phyloP scores from a whole-genome alignment of 1,284 basidiomycete genomes.

The Ganoderma meredithae region DNA sequence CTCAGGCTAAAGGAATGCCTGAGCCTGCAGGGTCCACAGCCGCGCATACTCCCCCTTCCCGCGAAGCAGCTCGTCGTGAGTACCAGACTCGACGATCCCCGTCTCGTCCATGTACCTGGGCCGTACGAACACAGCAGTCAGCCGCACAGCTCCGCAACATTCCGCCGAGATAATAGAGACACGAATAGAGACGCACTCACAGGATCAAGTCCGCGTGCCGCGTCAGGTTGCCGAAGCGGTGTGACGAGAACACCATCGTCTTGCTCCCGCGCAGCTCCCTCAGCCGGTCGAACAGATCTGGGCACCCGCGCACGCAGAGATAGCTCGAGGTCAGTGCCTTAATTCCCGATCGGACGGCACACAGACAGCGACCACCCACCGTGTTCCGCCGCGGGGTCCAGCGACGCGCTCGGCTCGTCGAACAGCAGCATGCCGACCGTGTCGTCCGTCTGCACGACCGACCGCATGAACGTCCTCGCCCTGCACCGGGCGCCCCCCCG shows the following conservation, averaged over 20 bases:
- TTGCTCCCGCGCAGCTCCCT: conserved; percentile 59
- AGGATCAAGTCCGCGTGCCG: conserved; percentile 69
- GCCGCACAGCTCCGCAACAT: background rate
- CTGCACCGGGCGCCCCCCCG: conserved; percentile 50
- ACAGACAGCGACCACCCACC: conserved; percentile 44
- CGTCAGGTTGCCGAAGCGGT: conserved; percentile 73
- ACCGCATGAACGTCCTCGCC: conserved; percentile 81
- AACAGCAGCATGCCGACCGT: conserved; percentile 72
- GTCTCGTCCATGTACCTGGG: conserved; percentile 68
- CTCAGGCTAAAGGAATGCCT: conserved; percentile 49
- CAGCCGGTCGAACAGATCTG: conserved; percentile 67
- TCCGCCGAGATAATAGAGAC: background rate
- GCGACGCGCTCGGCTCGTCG: conserved; percentile 79
- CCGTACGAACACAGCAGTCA: background rate
- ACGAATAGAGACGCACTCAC: conserved; percentile 43
- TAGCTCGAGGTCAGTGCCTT: background rate
- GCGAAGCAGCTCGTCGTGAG: conserved; percentile 56
- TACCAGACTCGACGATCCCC: conserved; percentile 57
- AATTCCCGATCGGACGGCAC: too few species aligned
- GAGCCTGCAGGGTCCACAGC: conserved; percentile 61
- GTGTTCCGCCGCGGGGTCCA: conserved; percentile 79
- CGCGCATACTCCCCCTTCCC: conserved; percentile 58
- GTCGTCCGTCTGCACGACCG: conserved; percentile 57
- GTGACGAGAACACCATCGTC: conserved; percentile 74
- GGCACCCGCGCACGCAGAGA: background rate